Evolutionary conservation across 2,329 filamentous ascomycete species (phyloP), one percentile per base, ranked within the genome.

Genomic region (Curvularia spicifera): DNA sequence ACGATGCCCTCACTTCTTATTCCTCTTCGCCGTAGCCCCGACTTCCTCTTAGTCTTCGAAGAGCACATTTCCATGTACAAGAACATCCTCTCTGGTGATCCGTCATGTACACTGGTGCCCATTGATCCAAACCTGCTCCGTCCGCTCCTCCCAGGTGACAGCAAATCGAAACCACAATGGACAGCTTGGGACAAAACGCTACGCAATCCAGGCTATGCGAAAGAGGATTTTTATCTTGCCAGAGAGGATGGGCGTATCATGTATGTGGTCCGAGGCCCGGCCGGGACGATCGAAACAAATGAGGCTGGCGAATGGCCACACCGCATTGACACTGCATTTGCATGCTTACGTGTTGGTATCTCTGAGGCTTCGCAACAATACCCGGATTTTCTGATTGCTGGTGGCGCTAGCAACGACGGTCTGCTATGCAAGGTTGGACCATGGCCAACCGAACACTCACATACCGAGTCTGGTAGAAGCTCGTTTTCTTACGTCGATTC

Each of bases 171-270:
- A 39, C 89, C 90, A 0, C 76, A 91, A 3, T 97, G 93, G 91
- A 90, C 89, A 3, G 87, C 90, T 24, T 99, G 94, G 93, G 87
- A 91, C 28, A 86, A 91, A 58, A 90, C 93, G 1, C 84, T 87
- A 58, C 87, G 94, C 7, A 84, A 73, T 53, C 64, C 65, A 18
- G 67, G 87, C 24, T 83, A 83, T 59, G 79, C 80, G 18, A 87
- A 88, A 35, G 95, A 98, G 70, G 87, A 89, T 59, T 87, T 98
- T 48, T 97, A 95, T 71, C 80, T 99, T 15, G 91, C 90, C 10
- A 87, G 93, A 53, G 94, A 98, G 77, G 94, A 98, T 71, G 95
- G 95, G 3, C 81, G 88, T 48, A 83, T 97, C 9, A 85, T 88
- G 53, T 91, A 89, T 63, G 77, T 94, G 4, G 88, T 92, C 64